Percentiles rank a stretch among this genome's conserved stretches.
phyloP scores from a whole-genome alignment of 768 basidiomycete genomes.

The Pleurotus platypus region DNA sequence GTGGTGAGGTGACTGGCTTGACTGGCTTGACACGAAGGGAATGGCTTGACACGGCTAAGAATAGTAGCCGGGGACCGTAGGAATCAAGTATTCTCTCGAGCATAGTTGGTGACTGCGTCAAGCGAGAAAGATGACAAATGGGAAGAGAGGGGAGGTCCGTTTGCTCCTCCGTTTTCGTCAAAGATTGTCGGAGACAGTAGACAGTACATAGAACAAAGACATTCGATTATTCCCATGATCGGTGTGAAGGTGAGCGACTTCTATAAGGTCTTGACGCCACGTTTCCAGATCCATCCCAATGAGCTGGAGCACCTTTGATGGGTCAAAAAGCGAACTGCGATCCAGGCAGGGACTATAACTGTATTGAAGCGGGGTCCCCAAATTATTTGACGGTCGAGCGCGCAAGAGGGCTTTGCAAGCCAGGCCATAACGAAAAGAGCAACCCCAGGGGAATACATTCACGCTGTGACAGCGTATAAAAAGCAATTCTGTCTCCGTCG shows the following conservation, averaged over 20 bases:
- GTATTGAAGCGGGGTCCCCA: background rate
- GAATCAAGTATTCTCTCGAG: background rate
- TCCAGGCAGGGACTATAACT: background rate
- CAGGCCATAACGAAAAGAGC: too few relatives aligned
- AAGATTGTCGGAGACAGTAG: background rate
- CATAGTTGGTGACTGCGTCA: too few relatives aligned
- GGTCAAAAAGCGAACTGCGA: background rate
- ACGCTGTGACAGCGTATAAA: too few relatives aligned
- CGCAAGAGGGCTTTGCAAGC: background rate
- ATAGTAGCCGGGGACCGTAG: background rate
- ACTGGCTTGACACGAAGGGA: too few relatives aligned
- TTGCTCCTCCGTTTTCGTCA: background rate
- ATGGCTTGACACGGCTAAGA: too few relatives aligned
- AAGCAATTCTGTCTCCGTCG: too few relatives aligned
- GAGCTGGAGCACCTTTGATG: conserved; percentile 5
- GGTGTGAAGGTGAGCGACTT: conserved; percentile 4
- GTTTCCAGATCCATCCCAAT: conserved; percentile 1
- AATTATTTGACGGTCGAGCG: background rate
- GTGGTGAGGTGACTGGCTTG: too few relatives aligned
- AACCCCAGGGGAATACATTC: too few relatives aligned
- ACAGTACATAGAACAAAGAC: background rate
- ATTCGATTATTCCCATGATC: conserved; percentile 3
- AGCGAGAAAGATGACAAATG: too few relatives aligned
- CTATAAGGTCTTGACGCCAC: conserved; percentile 1
- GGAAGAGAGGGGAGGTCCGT: background rate